Base-by-base conservation (phyloP, 352 stramenopile species). In the Elongisporangium undulatum region DNA sequence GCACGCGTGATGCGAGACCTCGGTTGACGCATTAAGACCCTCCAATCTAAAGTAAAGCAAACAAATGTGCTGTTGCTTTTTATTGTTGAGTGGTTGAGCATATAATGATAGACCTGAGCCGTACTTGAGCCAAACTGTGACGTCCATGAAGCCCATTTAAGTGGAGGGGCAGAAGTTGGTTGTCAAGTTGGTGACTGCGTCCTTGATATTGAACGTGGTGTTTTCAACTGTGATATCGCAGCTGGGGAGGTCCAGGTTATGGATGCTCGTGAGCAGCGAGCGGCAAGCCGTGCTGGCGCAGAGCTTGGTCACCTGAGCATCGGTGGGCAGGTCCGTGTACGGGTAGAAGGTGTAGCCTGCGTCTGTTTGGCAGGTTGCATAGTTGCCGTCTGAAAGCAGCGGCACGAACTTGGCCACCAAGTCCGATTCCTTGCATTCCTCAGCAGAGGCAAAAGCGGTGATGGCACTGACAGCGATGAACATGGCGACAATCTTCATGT, bases 271-370 rank as follows among this genome's bases (percentile, higher is more conserved):
- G 49, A 72, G 51, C 49, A 75, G 24, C 19, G 53, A 63, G 16
- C 57, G 66, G 57, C 67, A 75, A 15, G 64, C 62, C 13, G 56
- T 59, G 22, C 66, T 62, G 19, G 63, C 63, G 22, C 63, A 74
- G 55, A 68, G 64, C 19, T 61, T 49, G 2, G 49, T 56, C n/a
- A 74, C 52, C 49, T 71, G 49, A 0, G 54, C 52, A 10, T 51
- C 56, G 29, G 59, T 64, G 10, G 63, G 67, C 8, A 63, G 56
- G 20, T 58, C 63, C 12, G 49, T 63, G 54, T 68, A 68, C 53
- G 59, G 63, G 50, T 65, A 68, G 23, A 71, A 49, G 22, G 67
- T 58, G 63, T 74, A 74, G 20, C 63, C 63, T 29, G 62, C 59
- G 56, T 64, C 62, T 1, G 49, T 52, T 8, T 23, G n/a, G 8